Evolutionary conservation across 768 basidiomycete species (phyloP), one percentile per base, ranked within the genome.

Genomic region (Sutorius australiensis): DNA sequence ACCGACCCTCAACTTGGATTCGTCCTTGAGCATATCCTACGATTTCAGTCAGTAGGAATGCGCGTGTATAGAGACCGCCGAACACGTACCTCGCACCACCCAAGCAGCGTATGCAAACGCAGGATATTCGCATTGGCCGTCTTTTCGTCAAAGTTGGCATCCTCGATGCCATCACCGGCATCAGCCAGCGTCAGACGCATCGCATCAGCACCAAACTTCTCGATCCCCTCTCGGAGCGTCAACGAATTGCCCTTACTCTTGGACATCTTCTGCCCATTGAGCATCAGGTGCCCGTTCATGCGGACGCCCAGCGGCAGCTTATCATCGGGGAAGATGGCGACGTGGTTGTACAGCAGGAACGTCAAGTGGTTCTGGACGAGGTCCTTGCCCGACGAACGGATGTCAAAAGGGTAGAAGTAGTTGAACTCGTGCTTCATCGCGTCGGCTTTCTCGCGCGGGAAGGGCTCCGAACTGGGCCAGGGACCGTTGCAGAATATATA

Each of bases 131-230:
- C 94, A 67, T 98, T 99, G 16, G 97, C 97, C 6, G 88, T 90
- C 75, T 93, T 90, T 78, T 98, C 95, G 67, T 99, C 97, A 63
- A 98, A 99, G 77, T 99, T 99, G 41, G 95, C 95, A 72, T 99
- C 97, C 71, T 97, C 95, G 61, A 98, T 80, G 46, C 94, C 92
- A 68, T 99, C 97, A 13, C 97, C 97, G 27, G 94, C 93, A 74
- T 98, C 95, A 24, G 97, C 97, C 71, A 99, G 78, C 17, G 85
- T 80, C 74, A 99, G 72, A 50, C 97, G 79, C 63, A 89, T 95
- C 31, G 95, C 92, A 68, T 98, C 97, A 33, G 97, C 94, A 53
- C 97, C 97, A 65, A 95, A 98, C 78, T 98, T 98, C 71, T 85
- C 79, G 54, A 95, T 83, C 1, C 89, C 82, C 65, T 99, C 89